These are phyloP conservation scores for Colletotrichum sp. DNA, from an alignment of 2,329 filamentous ascomycete species.

Conservation along the genomic window DNA sequence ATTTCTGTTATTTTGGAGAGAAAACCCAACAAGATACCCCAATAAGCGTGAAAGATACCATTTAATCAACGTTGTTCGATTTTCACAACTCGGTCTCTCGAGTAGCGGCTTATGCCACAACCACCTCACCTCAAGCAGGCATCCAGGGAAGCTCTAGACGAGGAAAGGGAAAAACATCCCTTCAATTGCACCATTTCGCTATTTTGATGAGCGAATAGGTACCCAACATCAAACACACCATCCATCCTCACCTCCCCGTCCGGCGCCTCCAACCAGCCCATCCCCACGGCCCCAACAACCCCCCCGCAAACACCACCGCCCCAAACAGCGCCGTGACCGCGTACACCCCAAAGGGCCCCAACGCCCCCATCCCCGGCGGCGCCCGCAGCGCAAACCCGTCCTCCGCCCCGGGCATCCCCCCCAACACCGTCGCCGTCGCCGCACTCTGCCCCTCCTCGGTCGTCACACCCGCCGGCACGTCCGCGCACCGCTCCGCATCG, in stretches of 20 bases:
- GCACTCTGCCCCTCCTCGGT: background rate
- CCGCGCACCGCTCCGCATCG: background rate
- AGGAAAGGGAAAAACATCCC: no score
- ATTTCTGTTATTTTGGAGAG: background rate
- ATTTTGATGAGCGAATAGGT: background rate
- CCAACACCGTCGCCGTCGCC: background rate
- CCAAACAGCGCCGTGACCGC: background rate
- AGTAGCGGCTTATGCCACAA: no score
- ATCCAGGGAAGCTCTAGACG: no score
- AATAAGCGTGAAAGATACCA: background rate
- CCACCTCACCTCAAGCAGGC: no score
- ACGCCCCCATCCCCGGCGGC: background rate
- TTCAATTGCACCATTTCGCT: accelerated
- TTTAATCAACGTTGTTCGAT: background rate
- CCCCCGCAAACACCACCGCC: background rate
- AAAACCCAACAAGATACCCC: background rate
- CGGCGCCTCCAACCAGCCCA: background rate
- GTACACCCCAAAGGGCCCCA: background rate
- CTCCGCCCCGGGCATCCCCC: no score
- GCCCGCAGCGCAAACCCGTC: background rate
- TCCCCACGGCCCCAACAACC: background rate
- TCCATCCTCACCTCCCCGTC: background rate
- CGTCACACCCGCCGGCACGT: background rate
- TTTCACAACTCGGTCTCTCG: no score
- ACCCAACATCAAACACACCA: no score